Percentiles rank a stretch among this genome's conserved stretches.
Evolutionary conservation across 225 moss, liverwort and hornwort genomes (phyloP).

Genomic region (Lunularia cruciata): DNA sequence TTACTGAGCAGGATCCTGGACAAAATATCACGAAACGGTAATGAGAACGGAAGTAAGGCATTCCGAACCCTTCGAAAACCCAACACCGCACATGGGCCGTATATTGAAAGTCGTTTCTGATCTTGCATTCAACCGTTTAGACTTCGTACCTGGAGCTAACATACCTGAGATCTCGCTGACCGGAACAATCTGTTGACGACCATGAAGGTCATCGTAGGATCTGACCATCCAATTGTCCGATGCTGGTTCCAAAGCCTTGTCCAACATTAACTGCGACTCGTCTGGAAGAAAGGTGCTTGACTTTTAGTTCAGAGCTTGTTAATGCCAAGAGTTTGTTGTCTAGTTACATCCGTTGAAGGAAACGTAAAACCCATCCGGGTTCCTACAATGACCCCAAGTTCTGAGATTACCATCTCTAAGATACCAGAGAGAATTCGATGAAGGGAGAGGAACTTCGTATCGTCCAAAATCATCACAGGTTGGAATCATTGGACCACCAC

Average conservation of each 20-base stretch:
- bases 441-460: conserved; percentile 24
- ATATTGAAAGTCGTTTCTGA: conserved; percentile 13
- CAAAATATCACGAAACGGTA: not conserved
- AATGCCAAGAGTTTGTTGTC: too few species aligned
- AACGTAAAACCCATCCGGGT: too few species aligned
- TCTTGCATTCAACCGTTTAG: not conserved
- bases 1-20: conserved; percentile 12
- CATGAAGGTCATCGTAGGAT: conserved; percentile 22
- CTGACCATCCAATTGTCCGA: conserved; percentile 39
- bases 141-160: conserved; percentile 1
- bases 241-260: conserved; percentile 30
- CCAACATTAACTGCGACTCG: conserved; percentile 29
- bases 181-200: conserved; percentile 2
- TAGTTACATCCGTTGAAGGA: too few species aligned
- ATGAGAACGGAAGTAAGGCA: not conserved
- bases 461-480: conserved; percentile 30
- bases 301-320: not conserved
- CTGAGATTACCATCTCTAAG: conserved; percentile 32
- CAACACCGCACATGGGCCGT: not conserved
- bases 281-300: conserved; percentile 16
- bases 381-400: not conserved
- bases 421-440: conserved; percentile 40
- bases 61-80: not conserved
- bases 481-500: conserved; percentile 14
- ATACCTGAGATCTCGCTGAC: conserved; percentile 24